Evolutionary conservation across 306 rosid genomes (phyloP).

Genomic region (Prunus fruticosa): DNA sequence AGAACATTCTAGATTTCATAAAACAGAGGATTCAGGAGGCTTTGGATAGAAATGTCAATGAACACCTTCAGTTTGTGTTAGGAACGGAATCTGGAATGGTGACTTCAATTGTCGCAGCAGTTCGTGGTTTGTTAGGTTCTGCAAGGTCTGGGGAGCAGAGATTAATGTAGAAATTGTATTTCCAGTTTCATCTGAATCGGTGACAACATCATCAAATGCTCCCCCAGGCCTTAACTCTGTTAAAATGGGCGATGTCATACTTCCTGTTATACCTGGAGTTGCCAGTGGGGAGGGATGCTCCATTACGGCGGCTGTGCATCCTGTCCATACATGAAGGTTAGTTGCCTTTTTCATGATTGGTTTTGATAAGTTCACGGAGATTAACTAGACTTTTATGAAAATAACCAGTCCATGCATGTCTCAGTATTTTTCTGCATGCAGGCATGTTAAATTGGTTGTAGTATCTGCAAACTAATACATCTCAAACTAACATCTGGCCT

Average conservation of each 20-base stretch:
- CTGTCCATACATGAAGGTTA: slow-evolving; percentile 98
- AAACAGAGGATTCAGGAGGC: slow-evolving; percentile 82
- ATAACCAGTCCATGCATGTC: neutral
- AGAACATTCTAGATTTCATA: slow-evolving; percentile 85
- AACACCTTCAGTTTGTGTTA: slow-evolving; percentile 85
- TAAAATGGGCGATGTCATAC: slow-evolving; percentile 43
- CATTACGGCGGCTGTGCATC: slow-evolving; percentile 94
- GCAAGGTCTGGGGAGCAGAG: slow-evolving; percentile 45
- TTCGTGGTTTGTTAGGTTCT: slow-evolving; percentile 61
- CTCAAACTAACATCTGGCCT: neutral
- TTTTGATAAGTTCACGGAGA: neutral
- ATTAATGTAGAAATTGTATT: slow-evolving; percentile 83
- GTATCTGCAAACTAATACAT: neutral
- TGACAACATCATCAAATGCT: slow-evolving; percentile 61
- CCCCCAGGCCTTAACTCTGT: slow-evolving; percentile 38
- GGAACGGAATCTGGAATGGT: slow-evolving; percentile 99
- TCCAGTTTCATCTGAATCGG: slow-evolving; percentile 92
- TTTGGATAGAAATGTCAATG: slow-evolving; percentile 70
- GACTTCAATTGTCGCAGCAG: slow-evolving; percentile 82
- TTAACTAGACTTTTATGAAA: neutral
- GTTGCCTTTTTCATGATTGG: neutral
- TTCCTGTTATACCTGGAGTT: slow-evolving; percentile 82
- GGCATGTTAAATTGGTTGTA: neutral
- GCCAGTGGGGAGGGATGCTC: slow-evolving; percentile 96
- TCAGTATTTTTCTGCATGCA: neutral